These are phyloP conservation scores for Calvatia gigantea DNA, from an alignment of 768 basidiomycete species.

Conservation along the genomic window DNA sequence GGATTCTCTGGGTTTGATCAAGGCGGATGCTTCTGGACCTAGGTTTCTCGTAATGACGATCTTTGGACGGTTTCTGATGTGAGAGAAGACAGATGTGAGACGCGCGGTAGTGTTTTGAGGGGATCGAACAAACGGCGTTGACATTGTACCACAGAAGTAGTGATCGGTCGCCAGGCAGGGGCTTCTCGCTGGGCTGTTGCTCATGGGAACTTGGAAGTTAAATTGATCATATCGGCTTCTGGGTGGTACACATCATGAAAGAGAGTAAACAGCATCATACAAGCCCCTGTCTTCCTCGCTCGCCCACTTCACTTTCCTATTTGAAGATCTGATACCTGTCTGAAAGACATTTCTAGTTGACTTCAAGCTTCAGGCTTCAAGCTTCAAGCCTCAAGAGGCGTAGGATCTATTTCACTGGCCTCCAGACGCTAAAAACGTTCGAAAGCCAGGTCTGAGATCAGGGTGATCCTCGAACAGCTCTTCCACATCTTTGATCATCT, in stretches of 20 bases:
- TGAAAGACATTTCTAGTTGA: no score
- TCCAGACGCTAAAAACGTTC: not conserved
- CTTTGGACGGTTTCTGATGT: conserved; percentile 24
- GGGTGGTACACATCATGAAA: no score
- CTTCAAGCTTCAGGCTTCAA: no score
- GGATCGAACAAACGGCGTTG: conserved; percentile 4
- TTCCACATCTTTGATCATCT: conserved; percentile 3
- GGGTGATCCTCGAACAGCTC: conserved; percentile 2
- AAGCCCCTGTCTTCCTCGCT: not conserved
- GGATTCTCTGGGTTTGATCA: conserved; percentile 45
- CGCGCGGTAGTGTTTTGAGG: conserved; percentile 8
- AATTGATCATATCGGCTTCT: no score
- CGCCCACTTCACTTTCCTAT: not conserved
- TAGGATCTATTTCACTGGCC: not conserved
- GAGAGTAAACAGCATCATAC: not conserved
- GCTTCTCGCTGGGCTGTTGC: not conserved
- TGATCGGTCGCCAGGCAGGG: not conserved
- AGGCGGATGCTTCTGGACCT: conserved; percentile 60
- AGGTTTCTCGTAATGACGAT: conserved; percentile 60
- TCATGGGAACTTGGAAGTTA: not conserved
- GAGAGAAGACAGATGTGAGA: conserved; percentile 18
- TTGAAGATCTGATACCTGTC: no score
- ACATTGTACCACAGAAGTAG: not conserved
- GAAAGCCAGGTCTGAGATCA: not conserved
- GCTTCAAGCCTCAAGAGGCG: no score